Evolutionary conservation across 768 basidiomycete species (phyloP).

Genomic region (Leucosporidium creatinivorum): DNA sequence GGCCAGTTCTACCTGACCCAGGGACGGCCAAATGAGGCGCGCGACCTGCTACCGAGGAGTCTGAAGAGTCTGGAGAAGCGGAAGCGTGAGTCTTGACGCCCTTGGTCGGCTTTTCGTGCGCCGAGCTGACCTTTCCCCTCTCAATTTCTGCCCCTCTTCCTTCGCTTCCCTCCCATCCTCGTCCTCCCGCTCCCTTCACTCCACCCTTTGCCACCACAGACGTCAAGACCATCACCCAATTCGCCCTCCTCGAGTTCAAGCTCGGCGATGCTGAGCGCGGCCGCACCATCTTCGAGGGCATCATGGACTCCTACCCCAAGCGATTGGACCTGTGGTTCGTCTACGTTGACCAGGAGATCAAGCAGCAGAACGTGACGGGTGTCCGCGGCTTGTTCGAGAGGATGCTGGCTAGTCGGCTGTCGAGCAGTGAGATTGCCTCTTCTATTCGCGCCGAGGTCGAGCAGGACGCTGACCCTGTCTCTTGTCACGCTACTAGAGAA

Average conservation of each 20-base stretch:
- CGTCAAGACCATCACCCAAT: constrained; percentile 88
- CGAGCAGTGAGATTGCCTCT: constrained; percentile 59
- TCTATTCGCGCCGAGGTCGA: neutral
- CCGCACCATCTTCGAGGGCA: constrained; percentile 91
- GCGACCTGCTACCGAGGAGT: constrained; percentile 76
- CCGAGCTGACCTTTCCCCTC: neutral
- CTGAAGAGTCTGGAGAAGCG: constrained; percentile 85
- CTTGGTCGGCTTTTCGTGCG: neutral
- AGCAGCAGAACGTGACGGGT: constrained; percentile 67
- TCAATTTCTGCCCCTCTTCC: neutral
- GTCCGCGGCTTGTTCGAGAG: constrained; percentile 82
- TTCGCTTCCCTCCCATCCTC: neutral
- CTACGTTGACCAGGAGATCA: constrained; percentile 93
- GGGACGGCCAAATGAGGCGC: constrained; percentile 67
- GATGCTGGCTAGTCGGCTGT: constrained; percentile 74
- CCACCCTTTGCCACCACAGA: constrained; percentile 49
- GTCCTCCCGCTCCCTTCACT: neutral
- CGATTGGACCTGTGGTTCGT: constrained; percentile 92
- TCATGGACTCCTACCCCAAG: constrained; percentile 90
- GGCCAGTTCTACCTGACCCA: constrained; percentile 71
- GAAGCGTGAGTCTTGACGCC: constrained; percentile 61
- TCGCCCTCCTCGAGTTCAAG: constrained; percentile 92
- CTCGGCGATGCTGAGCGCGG: constrained; percentile 89
- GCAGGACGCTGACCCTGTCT: constrained; percentile 3
- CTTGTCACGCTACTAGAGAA: constrained; percentile 45